Evolutionary conservation across 805 yeast genomes (phyloP), one percentile per base, ranked within the genome.

Genomic region (Lipomyces anomalus): DNA sequence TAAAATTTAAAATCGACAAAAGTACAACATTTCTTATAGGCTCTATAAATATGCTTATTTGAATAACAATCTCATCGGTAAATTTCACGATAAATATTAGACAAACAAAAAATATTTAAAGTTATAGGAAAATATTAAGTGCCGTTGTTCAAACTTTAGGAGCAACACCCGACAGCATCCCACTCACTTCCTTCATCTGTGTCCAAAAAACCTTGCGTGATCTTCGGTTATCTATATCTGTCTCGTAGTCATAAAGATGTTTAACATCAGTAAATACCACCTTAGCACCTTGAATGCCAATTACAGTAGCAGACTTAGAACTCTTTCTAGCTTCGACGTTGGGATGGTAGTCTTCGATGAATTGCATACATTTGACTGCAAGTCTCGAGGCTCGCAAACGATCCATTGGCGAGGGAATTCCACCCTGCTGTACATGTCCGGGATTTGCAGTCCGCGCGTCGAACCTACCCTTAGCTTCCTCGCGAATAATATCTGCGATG

Each of bases 361-460:
- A 92, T 64, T 87, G 83, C 46, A 89, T 81, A 46, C 96, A 87
- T 67, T 80, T 83, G 56, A 90, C 83, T 3, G 95, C 95, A 64
- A 83, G 82, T 63, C 97, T 78, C 4, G 89, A 80, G 4, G 95
- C 95, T 54, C 82, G 76, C 32, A 88, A 81, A 65, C 97, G 79
- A 64, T 92, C 98, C 71, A 89, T 84, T 4, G 97, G 87, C 5
- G 95, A 82, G 41, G 98, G 98, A 43, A 79, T 76, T 49, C 89
- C 92, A 64, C 98, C 98, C 69, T 92, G 98, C 73, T 92, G 98
- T 47, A 90, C 92, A 63, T 90, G 97, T 24, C 98, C 98, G 22
- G 98, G 98, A 49, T 89, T 79, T 13, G 97, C 97, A 3, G 95
- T 88, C 64, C 94, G 82, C 16, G 92, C 83, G 59, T 89, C 97